Evolutionary conservation across 2,329 filamentous ascomycete species (phyloP).

Genomic region (Coniochaeta hoffmannii): DNA sequence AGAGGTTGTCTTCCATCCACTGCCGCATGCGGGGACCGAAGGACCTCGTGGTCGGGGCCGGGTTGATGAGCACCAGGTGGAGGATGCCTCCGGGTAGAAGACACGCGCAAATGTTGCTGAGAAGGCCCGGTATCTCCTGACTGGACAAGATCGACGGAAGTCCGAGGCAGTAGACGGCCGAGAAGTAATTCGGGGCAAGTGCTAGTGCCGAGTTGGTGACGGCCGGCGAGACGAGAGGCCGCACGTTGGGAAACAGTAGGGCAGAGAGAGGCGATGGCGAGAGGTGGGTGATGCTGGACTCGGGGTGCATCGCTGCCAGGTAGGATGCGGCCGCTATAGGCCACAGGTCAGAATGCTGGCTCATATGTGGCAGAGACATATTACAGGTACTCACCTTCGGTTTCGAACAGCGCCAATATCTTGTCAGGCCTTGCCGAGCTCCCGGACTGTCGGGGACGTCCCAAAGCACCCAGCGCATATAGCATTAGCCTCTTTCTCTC

Average conservation of each 20-base stretch:
- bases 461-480: constrained; percentile 37
- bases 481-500: constrained; percentile 28
- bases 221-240: constrained; percentile 30
- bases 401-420: constrained; percentile 44
- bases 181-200: constrained; percentile 35
- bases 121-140: constrained; percentile 46
- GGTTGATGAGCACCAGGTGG: constrained; percentile 55
- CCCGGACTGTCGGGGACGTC: constrained; percentile 16
- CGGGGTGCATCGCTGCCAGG: constrained; percentile 34
- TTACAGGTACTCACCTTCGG: constrained; percentile 30
- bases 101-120: constrained; percentile 48
- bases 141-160: constrained; percentile 51
- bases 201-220: constrained; percentile 27
- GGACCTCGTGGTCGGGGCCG: constrained; percentile 46
- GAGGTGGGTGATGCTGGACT: constrained; percentile 37
- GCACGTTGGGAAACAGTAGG: constrained; percentile 29
- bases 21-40: constrained; percentile 48
- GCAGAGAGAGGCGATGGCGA: constrained; percentile 31
- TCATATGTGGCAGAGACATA: too few species aligned
- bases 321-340: constrained; percentile 43
- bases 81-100: constrained; percentile 48
- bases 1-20: constrained; percentile 56
- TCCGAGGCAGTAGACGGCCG: constrained; percentile 42
- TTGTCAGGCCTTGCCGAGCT: constrained; percentile 13
- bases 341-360: too few species aligned